Evolutionary conservation across 2,329 filamentous ascomycete genomes (phyloP).

Genomic region (Rugonectria rugulosa): DNA sequence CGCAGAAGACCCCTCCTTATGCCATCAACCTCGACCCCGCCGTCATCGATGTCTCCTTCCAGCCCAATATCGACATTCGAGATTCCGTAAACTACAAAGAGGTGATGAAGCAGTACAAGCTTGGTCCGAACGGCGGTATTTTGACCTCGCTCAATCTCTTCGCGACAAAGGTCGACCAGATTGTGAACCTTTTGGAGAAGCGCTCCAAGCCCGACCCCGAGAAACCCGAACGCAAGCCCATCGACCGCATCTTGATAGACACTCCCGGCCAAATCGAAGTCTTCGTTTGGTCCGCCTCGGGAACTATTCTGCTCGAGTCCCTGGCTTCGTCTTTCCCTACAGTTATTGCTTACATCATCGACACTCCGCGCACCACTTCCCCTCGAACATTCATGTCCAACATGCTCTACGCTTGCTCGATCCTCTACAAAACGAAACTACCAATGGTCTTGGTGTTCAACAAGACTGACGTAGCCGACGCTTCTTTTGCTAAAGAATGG

Average conservation of each 20-base stretch:
- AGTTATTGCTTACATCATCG: slow-evolving; percentile 96
- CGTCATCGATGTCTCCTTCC: slow-evolving; percentile 91
- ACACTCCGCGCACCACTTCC: slow-evolving; percentile 90
- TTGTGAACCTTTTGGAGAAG: slow-evolving; percentile 89
- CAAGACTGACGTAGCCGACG: slow-evolving; percentile 95
- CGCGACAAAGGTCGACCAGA: slow-evolving; percentile 97
- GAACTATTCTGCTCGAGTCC: slow-evolving; percentile 91
- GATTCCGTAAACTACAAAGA: slow-evolving; percentile 99
- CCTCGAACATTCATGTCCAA: slow-evolving; percentile 99
- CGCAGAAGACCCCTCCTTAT: slow-evolving; percentile 82
- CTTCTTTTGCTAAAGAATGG: slow-evolving; percentile 94
- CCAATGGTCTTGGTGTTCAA: slow-evolving; percentile 99
- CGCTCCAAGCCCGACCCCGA: slow-evolving; percentile 71
- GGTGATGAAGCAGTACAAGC: slow-evolving; percentile 99
- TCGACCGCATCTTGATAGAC: slow-evolving; percentile 89
- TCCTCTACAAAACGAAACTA: slow-evolving; percentile 97
- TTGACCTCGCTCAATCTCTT: slow-evolving; percentile 95
- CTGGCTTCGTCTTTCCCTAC: slow-evolving; percentile 95
- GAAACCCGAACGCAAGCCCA: slow-evolving; percentile 66
- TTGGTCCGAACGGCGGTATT: slow-evolving; percentile 96
- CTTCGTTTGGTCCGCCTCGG: slow-evolving; percentile 97
- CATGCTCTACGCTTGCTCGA: slow-evolving; percentile 99
- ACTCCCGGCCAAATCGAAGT: slow-evolving; percentile 98
- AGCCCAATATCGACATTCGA: slow-evolving; percentile 97
- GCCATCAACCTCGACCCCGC: slow-evolving; percentile 97